A percentile compares a stretch with the other conserved stretches of the same genome.
phyloP scores from a whole-genome alignment of 352 stramenopile species.

The Salisapilia sapeloensis region DNA sequence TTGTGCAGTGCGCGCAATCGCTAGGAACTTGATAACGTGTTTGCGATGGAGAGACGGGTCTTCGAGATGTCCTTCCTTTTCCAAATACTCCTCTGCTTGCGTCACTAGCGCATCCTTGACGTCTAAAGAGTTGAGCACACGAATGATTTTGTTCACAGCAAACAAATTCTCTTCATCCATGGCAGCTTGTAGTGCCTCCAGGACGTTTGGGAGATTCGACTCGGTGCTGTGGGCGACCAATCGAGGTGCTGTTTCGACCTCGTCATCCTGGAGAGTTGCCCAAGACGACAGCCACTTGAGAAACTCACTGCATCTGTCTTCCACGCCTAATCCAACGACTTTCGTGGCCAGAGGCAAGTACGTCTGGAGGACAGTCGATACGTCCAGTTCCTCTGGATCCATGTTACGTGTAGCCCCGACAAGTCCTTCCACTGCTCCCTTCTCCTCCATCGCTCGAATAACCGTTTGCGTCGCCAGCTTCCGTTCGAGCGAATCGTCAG shows the following conservation, averaged over 20 bases:
- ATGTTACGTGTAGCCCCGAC: conserved; percentile 6
- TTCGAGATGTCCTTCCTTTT: conserved; percentile 11
- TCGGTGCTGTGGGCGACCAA: too few species aligned
- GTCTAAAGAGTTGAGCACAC: conserved; percentile 17
- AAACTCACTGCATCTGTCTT: conserved; percentile 16
- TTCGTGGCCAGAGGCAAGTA: conserved; percentile 21
- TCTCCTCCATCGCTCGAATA: conserved; percentile 58
- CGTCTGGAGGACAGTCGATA: too few species aligned
- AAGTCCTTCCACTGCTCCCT: conserved; percentile 35
- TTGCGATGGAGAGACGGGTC: conserved; percentile 37
- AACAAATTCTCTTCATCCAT: conserved; percentile 52
- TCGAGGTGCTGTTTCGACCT: conserved; percentile 1
- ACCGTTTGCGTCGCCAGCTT: conserved; percentile 75
- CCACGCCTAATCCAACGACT: conserved; percentile 33
- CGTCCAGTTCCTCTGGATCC: not conserved
- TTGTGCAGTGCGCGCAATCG: conserved; percentile 47
- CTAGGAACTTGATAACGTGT: conserved; percentile 59
- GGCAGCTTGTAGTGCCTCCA: conserved; percentile 36
- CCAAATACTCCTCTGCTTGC: conserved; percentile 10
- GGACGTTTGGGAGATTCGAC: conserved; percentile 16
- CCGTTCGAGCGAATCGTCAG: conserved; percentile 39
- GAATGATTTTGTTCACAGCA: conserved; percentile 34
- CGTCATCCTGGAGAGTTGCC: conserved; percentile 3
- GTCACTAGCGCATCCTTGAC: conserved; percentile 13
- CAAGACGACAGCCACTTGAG: conserved; percentile 8